Evolutionary conservation across 2,329 filamentous ascomycete genomes (phyloP), one percentile per base, ranked within the genome.

Genomic region (Ascochyta fabae): DNA sequence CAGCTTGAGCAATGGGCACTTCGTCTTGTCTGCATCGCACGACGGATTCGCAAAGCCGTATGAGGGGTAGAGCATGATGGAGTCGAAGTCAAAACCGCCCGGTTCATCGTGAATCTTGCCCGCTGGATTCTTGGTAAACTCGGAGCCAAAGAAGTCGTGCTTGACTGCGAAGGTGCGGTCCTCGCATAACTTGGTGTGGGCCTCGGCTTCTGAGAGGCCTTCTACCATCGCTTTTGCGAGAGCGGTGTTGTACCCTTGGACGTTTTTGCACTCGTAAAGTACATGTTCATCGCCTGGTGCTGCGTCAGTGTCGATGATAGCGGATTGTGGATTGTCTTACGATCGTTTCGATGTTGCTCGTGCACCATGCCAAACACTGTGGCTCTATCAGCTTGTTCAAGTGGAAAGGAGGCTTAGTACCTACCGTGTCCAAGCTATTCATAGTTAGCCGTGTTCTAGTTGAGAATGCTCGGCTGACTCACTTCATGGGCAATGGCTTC

Each of bases 341-440:
- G 45, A 26, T 58, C 55, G 31, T 40, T 33, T 16, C 55, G 49
- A n/a, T 29, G 22, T 15, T 50, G 45, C 23, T 58, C 55, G 29
- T 53, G 55, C 1, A 34, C n/a, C 44, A 58, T 48, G n/a, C 49
- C 55, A 12, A 58, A 35, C 1, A 53, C 55, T 47, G n/a, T 15
- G 6, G 10, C 1, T 39, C 15, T 7, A 19, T 39, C 22, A 39
- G 22, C 16, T 24, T 39, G 3, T 4, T 1, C 12, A 4, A 9
- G 6, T 39, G 2, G 1, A 23, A 4, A 4, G 10, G 2, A 12
- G 5, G 0, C 5, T 39, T 39, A 2, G 2, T n/a, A 39, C 36
- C 8, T 13, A 39, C 36, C 36, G 22, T 49, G 47, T 4, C 47
- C 47, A 6, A 43, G 10, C 47, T 50, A 31, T 7, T 4, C 2